Evolutionary conservation across 371 early-diverging fungal species (phyloP), one percentile per base, ranked within the genome.

Genomic region (Apophysomyces trapeziformis): DNA sequence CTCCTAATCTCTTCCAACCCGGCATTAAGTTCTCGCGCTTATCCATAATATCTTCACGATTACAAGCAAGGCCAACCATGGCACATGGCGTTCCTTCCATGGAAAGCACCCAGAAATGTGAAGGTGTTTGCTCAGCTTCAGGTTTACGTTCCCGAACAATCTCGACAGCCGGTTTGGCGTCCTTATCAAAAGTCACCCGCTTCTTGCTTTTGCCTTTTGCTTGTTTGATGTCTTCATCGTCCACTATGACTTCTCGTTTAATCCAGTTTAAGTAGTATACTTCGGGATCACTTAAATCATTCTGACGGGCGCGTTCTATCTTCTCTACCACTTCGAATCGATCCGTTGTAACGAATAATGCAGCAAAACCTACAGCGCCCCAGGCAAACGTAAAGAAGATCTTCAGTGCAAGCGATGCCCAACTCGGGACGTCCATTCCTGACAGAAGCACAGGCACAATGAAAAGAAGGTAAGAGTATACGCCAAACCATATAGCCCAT

Each of bases 21-120:
- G 70, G 67, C 7, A 63, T 61, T 18, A 59, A 14, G 0, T 44
- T 44, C 1, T 44, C 58, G 8, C 80, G 65, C 58, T 61, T 46
- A 61, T 79, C 80, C 7, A 58, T n/a, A 8, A 73, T 65, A 9
- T 65, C 68, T 45, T 75, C 63, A 35, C 58, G 58, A 35, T 60
- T 57, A 38, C 66, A 64, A 2, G 70, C 68, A 32, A 82, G 57
- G 9, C 74, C 84, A 12, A 80, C 63, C 70, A 80, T 79, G 32
- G 79, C 84, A 64, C 75, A 72, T 3, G 71, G 60, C 14, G 62
- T 64, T 62, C 71, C 73, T 39, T 80, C 76, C 59, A 79, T 58
- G 0, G 69, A 58, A 14, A 83, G 65, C 4, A 83, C 79, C 84
- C 84, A 83, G 61, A 83, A 83, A 64, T 79, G 78, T 38, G 77